Evolutionary conservation across 1,284 basidiomycete species (phyloP).

Genomic region (Tetrapyrgos nigripes): DNA sequence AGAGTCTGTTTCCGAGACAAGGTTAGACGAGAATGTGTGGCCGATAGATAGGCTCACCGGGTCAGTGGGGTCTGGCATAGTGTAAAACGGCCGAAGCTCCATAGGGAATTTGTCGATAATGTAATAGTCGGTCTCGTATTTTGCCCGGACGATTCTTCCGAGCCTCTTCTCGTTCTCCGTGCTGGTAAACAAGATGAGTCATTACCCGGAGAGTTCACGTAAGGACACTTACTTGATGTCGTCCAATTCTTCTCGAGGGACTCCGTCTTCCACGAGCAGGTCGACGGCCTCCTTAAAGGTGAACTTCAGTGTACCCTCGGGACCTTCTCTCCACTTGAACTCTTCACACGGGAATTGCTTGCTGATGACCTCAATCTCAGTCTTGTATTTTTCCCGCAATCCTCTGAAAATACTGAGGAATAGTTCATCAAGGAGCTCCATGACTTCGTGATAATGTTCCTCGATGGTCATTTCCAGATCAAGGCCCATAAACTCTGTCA

Average conservation of each 20-base stretch:
- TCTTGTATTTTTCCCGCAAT: constrained; percentile 77
- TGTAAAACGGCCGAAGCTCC: constrained; percentile 96
- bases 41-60: constrained; percentile 58
- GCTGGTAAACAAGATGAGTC: constrained; percentile 46
- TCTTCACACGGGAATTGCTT: constrained; percentile 92
- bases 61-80: constrained; percentile 93
- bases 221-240: constrained; percentile 82
- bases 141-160: constrained; percentile 87
- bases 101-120: constrained; percentile 98
- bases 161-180: constrained; percentile 94
- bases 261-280: constrained; percentile 85
- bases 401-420: constrained; percentile 87
- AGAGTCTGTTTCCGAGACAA: constrained; percentile 65
- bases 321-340: constrained; percentile 86
- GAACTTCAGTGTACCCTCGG: constrained; percentile 82
- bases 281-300: constrained; percentile 90
- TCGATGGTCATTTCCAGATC: constrained; percentile 99
- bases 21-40: constrained; percentile 2
- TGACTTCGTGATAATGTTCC: constrained; percentile 97
- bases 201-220: background rate
- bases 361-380: constrained; percentile 83
- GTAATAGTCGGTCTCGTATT: constrained; percentile 97
- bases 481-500: constrained; percentile 98
- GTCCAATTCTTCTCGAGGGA: constrained; percentile 75
- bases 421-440: constrained; percentile 87